phyloP scores from a whole-genome alignment of 768 basidiomycete species.

The Tremella mesenterica region DNA sequence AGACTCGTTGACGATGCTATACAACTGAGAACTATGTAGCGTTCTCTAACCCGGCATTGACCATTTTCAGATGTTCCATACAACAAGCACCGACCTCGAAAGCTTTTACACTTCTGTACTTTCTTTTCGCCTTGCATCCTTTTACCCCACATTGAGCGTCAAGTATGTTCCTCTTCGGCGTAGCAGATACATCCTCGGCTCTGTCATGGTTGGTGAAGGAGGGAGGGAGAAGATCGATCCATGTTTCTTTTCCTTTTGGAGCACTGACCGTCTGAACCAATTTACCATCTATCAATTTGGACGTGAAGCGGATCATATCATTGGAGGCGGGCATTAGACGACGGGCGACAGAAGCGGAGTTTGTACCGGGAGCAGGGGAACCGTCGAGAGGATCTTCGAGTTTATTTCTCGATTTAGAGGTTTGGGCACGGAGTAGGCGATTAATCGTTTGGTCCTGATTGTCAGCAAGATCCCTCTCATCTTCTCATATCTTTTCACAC shows the following conservation, averaged over 20 bases:
- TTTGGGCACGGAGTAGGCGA: constrained; percentile 41
- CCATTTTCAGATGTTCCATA: constrained; percentile 26
- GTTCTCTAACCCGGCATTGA: constrained; percentile 16
- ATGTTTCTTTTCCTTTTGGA: constrained; percentile 19
- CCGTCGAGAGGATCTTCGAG: constrained; percentile 26
- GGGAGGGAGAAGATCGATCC: constrained; percentile 7
- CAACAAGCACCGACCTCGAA: constrained; percentile 35
- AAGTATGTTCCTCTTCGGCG: not conserved
- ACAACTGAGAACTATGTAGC: not conserved
- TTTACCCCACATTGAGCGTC: constrained; percentile 18
- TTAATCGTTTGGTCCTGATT: constrained; percentile 42
- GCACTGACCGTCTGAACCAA: constrained; percentile 18
- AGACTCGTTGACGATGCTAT: too few relatives aligned
- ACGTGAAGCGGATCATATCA: constrained; percentile 19
- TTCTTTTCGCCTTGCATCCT: constrained; percentile 25
- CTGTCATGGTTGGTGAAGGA: not conserved
- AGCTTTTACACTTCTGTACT: constrained; percentile 27
- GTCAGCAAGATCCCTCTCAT: not conserved
- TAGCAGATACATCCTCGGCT: not conserved
- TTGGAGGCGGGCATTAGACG: constrained; percentile 3
- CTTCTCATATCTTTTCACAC: too few relatives aligned
- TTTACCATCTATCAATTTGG: constrained; percentile 17
- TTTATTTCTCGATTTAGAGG: constrained; percentile 32
- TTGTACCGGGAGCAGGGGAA: constrained; percentile 3
- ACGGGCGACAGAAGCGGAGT: not conserved